These are phyloP conservation scores for Cutaneotrichosporon arboriforme DNA, from an alignment of 1,284 basidiomycete genomes.

Conservation along the genomic window DNA sequence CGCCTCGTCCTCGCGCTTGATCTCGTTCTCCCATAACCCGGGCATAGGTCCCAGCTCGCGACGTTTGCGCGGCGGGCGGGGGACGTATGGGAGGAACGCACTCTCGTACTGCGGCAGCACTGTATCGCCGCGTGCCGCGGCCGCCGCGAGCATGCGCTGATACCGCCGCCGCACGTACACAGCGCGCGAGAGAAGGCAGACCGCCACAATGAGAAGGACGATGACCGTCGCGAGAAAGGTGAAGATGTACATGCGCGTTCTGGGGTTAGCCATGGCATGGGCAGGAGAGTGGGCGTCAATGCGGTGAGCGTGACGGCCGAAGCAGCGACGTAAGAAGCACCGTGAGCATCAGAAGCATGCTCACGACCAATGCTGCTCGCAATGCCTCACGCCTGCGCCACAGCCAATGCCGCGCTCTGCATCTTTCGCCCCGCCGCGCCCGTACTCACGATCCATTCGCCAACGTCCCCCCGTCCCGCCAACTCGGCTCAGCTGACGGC, in stretches of 20 bases:
- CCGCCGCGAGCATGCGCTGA: conserved; percentile 33
- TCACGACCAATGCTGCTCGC: too few relatives aligned
- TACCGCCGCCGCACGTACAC: conserved; percentile 38
- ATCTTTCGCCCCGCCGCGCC: too few relatives aligned
- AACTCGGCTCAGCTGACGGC: too few relatives aligned
- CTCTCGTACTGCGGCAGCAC: conserved; percentile 23
- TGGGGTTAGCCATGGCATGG: neutral
- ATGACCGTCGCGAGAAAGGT: conserved; percentile 46
- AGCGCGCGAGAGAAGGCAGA: conserved; percentile 37
- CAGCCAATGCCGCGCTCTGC: too few relatives aligned
- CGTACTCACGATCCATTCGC: too few relatives aligned
- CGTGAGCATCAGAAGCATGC: too few relatives aligned
- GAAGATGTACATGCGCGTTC: conserved; percentile 44
- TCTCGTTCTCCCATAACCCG: conserved; percentile 38
- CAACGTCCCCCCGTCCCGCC: too few relatives aligned
- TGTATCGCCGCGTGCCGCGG: conserved; percentile 35
- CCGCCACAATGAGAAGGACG: conserved; percentile 38
- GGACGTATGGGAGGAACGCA: conserved; percentile 3
- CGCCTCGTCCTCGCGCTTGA: conserved; percentile 21
- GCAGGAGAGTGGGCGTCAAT: too few relatives aligned
- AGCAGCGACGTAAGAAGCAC: too few relatives aligned
- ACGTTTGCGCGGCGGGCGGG: conserved; percentile 10
- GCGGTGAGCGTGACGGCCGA: too few relatives aligned
- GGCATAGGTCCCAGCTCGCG: conserved; percentile 36
- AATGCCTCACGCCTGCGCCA: too few relatives aligned